Base-by-base conservation (phyloP, 768 basidiomycete genomes). In the Tephrocybe sp. region DNA sequence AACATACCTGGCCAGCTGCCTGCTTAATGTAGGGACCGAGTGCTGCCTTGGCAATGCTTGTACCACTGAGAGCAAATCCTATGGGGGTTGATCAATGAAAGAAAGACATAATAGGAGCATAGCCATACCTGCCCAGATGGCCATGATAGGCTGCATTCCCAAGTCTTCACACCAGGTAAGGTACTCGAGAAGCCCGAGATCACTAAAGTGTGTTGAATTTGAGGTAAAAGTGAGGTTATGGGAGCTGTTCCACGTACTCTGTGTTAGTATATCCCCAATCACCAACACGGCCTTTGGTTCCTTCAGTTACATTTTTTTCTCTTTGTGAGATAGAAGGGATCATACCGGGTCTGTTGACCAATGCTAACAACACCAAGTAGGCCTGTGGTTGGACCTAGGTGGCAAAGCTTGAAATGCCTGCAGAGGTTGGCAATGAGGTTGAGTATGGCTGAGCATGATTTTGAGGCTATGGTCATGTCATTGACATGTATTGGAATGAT, bases 231-330 rank as follows among this genome's bases (percentile, higher is more conserved):
- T 15, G 26, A 17, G 2, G 10, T 6, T 21, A 11, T 10, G n/a
- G 23, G 10, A 24, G 28, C 17, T 58, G 73, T 46, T 43, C 30
- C 20, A 51, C 51, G 23, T 23, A 82, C 83, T 83, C 81, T 4
- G 82, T 84, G 54, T 84, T 83, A 30, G 76, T 59, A 55, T 84
- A 84, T 12, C 77, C 73, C 84, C 84, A 85, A 58, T 79, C 79
- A n/a, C 84, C 84, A 30, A 71, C 59, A 3, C 84, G 76, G 1
- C 84, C 84, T 66, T 39, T 17, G n/a, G 12, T 25, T 32, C 14
- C 10, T 15, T 14, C 25, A 3, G 25, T 11, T 24, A 5, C 5
- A 30, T 11, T 11, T 5, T 30, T 30, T 5, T 11, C 28, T 5
- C 8, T 33, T 34, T 20, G 17, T 10, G 5, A 38, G 21, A 2